Base-by-base conservation (phyloP, 2,329 filamentous ascomycete genomes). In the Aspergillaceae sp. region DNA sequence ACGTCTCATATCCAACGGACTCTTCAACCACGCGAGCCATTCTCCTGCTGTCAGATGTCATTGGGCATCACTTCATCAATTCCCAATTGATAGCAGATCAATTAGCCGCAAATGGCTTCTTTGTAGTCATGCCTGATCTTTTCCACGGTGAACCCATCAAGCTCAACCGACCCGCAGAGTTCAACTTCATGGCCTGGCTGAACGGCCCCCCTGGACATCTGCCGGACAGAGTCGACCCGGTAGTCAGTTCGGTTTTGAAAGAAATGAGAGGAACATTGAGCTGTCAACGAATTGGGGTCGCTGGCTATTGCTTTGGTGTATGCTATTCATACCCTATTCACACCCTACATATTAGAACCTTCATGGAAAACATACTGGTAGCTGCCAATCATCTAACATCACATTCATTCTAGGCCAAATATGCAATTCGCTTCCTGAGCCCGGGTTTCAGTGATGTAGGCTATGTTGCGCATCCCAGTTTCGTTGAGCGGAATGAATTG, bases 381-480 rank as follows among this genome's bases (percentile, higher is more conserved):
- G 19, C 19, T 19, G 19, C 19, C 19, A 19, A 19, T 32, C 30
- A 32, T 9, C 10, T 9, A 7, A 37, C 9, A 8, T 37, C 6
- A 37, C 35, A 11, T 26, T 7, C 11, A 11, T 37, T 37, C 7
- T 40, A 56, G 41, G 56, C 52, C 29, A 62, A 82, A 75, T 87
- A 85, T 61, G 78, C 85, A n/a, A 74, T 78, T 38, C 78, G 87
- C 29, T 81, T 82, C 68, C 77, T 80, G 52, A 54, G 72, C 66
- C 74, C 75, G 47, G 74, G 68, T 32, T 60, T 72, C 45, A 78
- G 78, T 48, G 74, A 84, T 47, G 84, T 76, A 40, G 85, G 83
- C 34, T 89, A 75, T 64, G 64, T 81, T 9, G 86, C 85, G 1
- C 86, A 90, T 64, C 86, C 86, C 0, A 83, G 78, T 41, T 87